phyloP scores from a whole-genome alignment of 306 rosid genomes.

The Acacia confusa region DNA sequence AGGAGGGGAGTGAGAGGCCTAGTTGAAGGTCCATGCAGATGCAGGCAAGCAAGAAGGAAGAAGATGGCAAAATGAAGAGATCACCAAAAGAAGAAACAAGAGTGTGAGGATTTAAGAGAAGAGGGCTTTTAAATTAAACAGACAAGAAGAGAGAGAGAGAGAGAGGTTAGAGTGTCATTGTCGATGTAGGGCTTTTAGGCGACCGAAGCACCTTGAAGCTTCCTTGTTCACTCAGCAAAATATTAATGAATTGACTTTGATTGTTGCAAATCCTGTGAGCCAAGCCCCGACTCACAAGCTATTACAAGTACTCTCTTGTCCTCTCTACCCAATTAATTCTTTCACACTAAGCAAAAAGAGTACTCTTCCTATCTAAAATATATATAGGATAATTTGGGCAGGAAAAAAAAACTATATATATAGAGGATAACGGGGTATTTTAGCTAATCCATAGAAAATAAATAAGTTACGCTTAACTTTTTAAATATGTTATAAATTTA shows the following conservation, averaged over 20 bases:
- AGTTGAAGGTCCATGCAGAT: slow-evolving; percentile 82
- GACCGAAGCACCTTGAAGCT: slow-evolving; percentile 42
- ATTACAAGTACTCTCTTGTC: neutral
- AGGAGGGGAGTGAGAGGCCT: slow-evolving; percentile 51
- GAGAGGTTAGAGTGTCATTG: slow-evolving; percentile 40
- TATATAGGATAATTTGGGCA: no score
- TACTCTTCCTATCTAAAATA: no score
- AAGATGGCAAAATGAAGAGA: neutral
- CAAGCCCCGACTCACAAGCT: neutral
- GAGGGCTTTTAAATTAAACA: neutral
- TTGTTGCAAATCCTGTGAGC: neutral
- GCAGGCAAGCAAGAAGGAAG: neutral
- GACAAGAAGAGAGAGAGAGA: slow-evolving; percentile 21
- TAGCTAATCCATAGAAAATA: no score
- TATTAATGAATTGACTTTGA: neutral
- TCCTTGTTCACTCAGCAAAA: slow-evolving; percentile 21
- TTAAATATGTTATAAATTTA: no score
- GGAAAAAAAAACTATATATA: no score
- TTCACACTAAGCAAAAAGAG: neutral
- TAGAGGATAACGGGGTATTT: no score
- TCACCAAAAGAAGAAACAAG: neutral
- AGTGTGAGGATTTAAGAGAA: neutral
- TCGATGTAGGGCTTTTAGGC: slow-evolving; percentile 55
- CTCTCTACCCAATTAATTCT: neutral
- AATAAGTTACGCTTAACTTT: fast-evolving